Base-by-base conservation (phyloP, 805 yeast genomes). In the Candida vaughaniae region DNA sequence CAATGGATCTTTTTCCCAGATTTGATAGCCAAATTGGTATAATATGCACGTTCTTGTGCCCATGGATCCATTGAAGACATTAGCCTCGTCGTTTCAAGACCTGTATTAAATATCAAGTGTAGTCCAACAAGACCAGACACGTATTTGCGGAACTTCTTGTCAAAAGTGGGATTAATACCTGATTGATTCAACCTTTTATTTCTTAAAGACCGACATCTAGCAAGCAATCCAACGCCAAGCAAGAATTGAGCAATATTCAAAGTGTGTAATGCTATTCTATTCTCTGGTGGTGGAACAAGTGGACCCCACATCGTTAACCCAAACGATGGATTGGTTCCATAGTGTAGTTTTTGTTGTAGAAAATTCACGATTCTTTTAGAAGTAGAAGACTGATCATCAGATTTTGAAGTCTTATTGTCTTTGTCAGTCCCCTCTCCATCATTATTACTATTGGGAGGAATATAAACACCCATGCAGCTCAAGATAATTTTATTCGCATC, bases 281-380 rank as follows among this genome's bases (percentile, higher is more conserved):
- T 77, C 45, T 83, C 90, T 6, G 83, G 71, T 1, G 89, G 85
- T 2, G 91, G 91, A 1, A 79, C 82, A 16, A 83, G 53, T 0
- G 88, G 88, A 1, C 89, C 85, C 81, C 86, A 79, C 22, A 79
- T 48, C 43, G 64, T 62, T 35, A 82, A 63, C 0, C 86, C 87
- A 16, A 79, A 53, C 35, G 77, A 74, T 2, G 89, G 89, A 29
- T 67, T 36, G 10, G 26, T 20, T 5, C 33, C 32, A 11, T 19
- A 32, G 14, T 35, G 27, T 5, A 29, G 22, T 18, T 23, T 29
- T 7, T 23, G 16, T 14, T 14, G 30, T 7, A 36, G 28, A 19
- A 26, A 31, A 9, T 5, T 11, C 25, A 15, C 10, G 15, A 16
- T 12, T 11, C 9, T 11, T 16, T 12, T 14, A 16, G 22, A 19